Percentiles rank a stretch among this genome's conserved stretches.
Conservation (phyloP, 176 grass and related monocot genomes). For the Raddia guianensis region DNA sequence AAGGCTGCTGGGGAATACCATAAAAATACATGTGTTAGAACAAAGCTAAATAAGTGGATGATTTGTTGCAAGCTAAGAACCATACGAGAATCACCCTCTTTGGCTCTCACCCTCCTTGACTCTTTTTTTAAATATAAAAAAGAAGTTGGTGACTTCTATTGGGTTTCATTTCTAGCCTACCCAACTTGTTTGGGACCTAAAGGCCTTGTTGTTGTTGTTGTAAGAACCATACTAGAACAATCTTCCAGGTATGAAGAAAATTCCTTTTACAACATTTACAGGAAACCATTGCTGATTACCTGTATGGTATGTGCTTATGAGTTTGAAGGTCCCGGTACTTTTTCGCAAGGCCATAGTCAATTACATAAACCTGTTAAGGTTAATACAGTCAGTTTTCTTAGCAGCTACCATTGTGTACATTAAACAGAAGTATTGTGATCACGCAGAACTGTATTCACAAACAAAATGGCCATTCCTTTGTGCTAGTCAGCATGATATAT, state of each 20-base stretch:
- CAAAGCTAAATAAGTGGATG: slow-evolving; percentile 10
- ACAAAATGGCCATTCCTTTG: background rate
- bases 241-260: slow-evolving; percentile 1
- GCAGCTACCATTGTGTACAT: slow-evolving; percentile 11
- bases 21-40: background rate
- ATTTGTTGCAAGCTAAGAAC: background rate
- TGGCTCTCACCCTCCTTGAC: no score
- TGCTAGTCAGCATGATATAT: background rate
- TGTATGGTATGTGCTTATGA: slow-evolving; percentile 76
- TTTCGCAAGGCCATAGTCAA: slow-evolving; percentile 73
- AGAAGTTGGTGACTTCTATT: no score
- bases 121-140: no score
- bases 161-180: no score
- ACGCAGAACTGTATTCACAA: slow-evolving; percentile 19
- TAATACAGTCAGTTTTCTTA: slow-evolving; percentile 27
- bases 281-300: slow-evolving; percentile 44
- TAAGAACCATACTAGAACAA: slow-evolving; percentile 26
- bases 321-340: slow-evolving; percentile 73
- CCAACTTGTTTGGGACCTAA: no score
- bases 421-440: slow-evolving; percentile 7
- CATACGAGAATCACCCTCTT: background rate
- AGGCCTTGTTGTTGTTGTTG: no score
- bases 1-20: background rate
- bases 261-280: slow-evolving; percentile 17
- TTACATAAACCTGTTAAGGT: slow-evolving; percentile 57